Conservation (phyloP, 345 rosid genomes). For the Gossypium longicalyx region DNA sequence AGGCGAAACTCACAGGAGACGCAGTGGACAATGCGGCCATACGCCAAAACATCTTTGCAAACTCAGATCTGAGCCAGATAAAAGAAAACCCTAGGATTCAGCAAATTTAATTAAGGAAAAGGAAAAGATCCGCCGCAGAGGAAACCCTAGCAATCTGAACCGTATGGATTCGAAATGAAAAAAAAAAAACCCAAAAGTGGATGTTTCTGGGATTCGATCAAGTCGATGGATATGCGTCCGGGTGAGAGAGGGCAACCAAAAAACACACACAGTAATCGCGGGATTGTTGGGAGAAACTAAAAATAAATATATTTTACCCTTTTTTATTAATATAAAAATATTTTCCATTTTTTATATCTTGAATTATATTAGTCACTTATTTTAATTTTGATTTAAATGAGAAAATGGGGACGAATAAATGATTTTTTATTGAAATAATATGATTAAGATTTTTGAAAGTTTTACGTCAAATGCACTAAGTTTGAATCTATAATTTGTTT, state of each 20-base stretch:
- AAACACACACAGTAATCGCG: constrained; percentile 2
- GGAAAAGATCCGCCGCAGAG: neutral
- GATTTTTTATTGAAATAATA: too few relatives aligned
- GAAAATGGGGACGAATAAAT: too few relatives aligned
- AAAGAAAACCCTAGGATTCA: constrained; percentile 33
- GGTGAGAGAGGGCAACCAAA: neutral
- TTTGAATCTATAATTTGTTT: too few relatives aligned
- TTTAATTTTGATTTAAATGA: neutral
- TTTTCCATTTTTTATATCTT: neutral
- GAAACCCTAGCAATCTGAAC: constrained; percentile 10
- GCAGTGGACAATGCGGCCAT: constrained; percentile 91
- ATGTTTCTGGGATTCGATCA: constrained; percentile 3
- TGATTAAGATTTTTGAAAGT: too few relatives aligned
- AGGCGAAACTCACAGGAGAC: constrained; percentile 67
- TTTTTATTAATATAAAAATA: neutral
- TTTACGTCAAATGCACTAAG: too few relatives aligned
- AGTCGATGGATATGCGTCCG: constrained; percentile 8
- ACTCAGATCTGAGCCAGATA: constrained; percentile 38
- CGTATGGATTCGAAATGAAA: neutral
- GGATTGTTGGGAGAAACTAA: constrained; percentile 1
- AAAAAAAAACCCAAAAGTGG: neutral
- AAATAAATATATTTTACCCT: neutral
- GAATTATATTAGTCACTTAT: neutral
- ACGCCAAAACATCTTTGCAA: constrained; percentile 82
- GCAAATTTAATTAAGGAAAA: neutral